Percentiles rank a stretch among this genome's conserved stretches.
Conservation (phyloP, 495 filamentous ascomycete species). For the Annulohypoxylon bovei region DNA sequence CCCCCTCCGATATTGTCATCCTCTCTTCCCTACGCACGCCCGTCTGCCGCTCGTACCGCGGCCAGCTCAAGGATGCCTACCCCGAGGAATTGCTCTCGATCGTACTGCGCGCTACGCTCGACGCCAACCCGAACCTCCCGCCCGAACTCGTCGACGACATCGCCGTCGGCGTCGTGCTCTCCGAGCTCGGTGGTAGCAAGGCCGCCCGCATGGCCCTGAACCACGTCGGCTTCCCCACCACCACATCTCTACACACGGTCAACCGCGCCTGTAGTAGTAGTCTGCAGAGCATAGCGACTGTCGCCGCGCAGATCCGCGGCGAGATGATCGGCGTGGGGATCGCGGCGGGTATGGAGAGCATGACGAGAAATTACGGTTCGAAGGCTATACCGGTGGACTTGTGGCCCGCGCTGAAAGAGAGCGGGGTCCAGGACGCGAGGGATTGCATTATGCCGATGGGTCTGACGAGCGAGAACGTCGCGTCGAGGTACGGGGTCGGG, state of each 20-base stretch:
- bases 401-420: constrained; percentile 78
- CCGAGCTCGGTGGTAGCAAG: constrained; percentile 90
- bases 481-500: constrained; percentile 75
- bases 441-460: constrained; percentile 97
- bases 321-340: constrained; percentile 82
- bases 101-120: constrained; percentile 84
- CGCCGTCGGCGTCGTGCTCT: constrained; percentile 85
- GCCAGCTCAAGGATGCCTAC: constrained; percentile 86
- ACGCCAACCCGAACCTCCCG: constrained; percentile 77
- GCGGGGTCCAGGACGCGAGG: constrained; percentile 70
- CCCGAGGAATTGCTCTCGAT: constrained; percentile 86
- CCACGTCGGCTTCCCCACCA: constrained; percentile 77
- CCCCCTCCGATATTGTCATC: constrained; percentile 85
- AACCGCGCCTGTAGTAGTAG: constrained; percentile 88
- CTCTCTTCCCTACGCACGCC: constrained; percentile 89
- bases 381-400: constrained; percentile 82
- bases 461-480: constrained; percentile 91
- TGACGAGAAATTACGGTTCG: constrained; percentile 88
- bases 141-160: constrained; percentile 80
- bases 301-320: constrained; percentile 75
- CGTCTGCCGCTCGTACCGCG: constrained; percentile 82
- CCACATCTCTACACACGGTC: constrained; percentile 80
- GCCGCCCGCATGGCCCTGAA: constrained; percentile 90
- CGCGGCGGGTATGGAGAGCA: constrained; percentile 91
- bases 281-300: constrained; percentile 74